phyloP scores from a whole-genome alignment of 2,329 filamentous ascomycete genomes.

The Neofusicoccum cordaticola region DNA sequence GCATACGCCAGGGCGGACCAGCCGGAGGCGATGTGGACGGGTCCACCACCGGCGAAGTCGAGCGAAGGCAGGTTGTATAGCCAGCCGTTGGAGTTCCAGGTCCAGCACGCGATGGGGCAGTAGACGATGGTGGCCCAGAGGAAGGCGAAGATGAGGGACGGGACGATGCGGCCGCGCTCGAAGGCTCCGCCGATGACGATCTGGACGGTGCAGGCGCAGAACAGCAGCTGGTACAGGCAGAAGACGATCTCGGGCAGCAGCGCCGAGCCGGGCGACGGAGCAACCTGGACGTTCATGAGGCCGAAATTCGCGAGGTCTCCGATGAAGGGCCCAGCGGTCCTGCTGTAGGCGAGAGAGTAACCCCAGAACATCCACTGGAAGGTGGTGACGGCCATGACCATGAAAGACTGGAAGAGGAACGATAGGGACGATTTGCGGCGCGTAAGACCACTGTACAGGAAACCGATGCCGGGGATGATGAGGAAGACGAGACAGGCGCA shows the following conservation, averaged over 20 bases:
- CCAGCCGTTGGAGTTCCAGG: conserved; percentile 67
- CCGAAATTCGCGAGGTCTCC: conserved; percentile 62
- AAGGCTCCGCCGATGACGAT: conserved; percentile 65
- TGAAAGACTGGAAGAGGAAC: conserved; percentile 61
- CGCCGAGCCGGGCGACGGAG: conserved; percentile 57
- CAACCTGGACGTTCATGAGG: conserved; percentile 58
- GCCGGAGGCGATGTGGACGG: conserved; percentile 63
- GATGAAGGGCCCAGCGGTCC: conserved; percentile 60
- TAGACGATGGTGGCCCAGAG: conserved; percentile 65
- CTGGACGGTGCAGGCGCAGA: conserved; percentile 61
- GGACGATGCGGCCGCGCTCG: conserved; percentile 61
- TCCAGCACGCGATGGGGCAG: conserved; percentile 63
- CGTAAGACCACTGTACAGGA: conserved; percentile 63
- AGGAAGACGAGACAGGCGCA: conserved; percentile 63
- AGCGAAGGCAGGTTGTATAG: conserved; percentile 58
- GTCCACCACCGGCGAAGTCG: conserved; percentile 62
- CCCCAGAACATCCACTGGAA: conserved; percentile 66
- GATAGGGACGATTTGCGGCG: conserved; percentile 61
- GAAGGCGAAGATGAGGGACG: conserved; percentile 62
- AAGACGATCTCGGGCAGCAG: conserved; percentile 64
- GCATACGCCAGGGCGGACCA: conserved; percentile 64
- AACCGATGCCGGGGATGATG: conserved; percentile 65
- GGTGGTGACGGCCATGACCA: conserved; percentile 56
- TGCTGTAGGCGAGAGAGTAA: conserved; percentile 61
- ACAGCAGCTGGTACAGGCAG: conserved; percentile 64